Evolutionary conservation across 2,329 filamentous ascomycete genomes (phyloP), one percentile per base, ranked within the genome.

Genomic region (Diaporthe sp.): DNA sequence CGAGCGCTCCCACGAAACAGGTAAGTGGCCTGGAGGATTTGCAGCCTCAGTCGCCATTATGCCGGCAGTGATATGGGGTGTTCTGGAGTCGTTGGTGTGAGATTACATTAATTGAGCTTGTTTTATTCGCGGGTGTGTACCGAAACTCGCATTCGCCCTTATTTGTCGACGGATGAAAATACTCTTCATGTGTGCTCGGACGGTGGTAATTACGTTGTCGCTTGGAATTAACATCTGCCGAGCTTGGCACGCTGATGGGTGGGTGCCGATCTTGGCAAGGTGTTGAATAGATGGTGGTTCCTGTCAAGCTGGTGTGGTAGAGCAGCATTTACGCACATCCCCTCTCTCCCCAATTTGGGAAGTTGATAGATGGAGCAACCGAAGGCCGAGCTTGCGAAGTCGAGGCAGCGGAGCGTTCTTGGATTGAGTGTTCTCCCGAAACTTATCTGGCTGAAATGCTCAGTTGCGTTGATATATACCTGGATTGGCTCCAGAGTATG

Each of bases 191-290:
- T 10, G 65, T 28, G 34, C n/a, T 42, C 65, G 15, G 34, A 12
- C 8, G 17, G 42, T 42, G 22, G 1, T 28, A n/a, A n/a, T n/a
- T n/a, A 55, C 15, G 46, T n/a, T n/a, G 22, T 53, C 9, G 19
- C 46, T 31, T 53, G 7, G 49, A 22, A 28, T 28, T 22, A 15
- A 42, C 25, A 70, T 70, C n/a, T 70, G 65, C 65, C 62, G 62
- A 67, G 28, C 62, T 67, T 67, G 62, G 62, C 62, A 51, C 19
- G 9, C 4, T 44, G 4, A 15, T 46, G 17, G 19, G 25, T 49
- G 17, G 4, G 42, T 51, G 62, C 44, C 46, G 65, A 68, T 39
- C 65, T 68, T 53, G 46, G 46, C 46, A 68, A 22, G n/a, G 31
- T 53, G 22, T 39, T 39, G 65, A 17, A 28, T 39, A 53, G 28